Base-by-base conservation (phyloP, 257 asterid species). In the Apocynum venetum region DNA sequence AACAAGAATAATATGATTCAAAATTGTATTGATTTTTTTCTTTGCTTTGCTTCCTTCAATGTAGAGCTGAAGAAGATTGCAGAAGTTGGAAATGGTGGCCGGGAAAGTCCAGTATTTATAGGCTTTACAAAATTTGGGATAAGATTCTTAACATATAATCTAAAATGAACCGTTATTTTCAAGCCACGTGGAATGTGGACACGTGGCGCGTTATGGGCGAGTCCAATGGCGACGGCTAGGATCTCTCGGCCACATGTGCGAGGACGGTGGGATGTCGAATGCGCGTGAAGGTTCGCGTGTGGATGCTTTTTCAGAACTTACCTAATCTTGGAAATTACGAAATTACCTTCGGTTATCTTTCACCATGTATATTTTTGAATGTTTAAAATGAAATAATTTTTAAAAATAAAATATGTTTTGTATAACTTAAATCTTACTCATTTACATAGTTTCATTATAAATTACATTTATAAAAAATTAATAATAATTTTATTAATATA, bases 161-260 rank as follows among this genome's bases (percentile, higher is more conserved):
- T 14, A 25, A 41, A 61, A 71, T 63, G 81, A 71, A 53, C 81
- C 87, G 87, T 4, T 79, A 19, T 7, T 20, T 55, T 6, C 0
- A 47, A 0, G 90, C 78, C 92, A 90, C 89, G 91, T 91, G 88
- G 71, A 51, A 0, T 0, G 0, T 0, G 6, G 77, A 88, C 91
- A 88, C 95, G 91, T 89, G 97, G 87, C 84, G 80, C 7, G 43
- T 20, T 53, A 13, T 44, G 8, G 71, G 76, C 84, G 78, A 81
- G 55, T 2, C 44, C 83, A 75, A 38, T 74, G 76, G 80, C 79
- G 52, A 89, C 85, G 93, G 93, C 85, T 84, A 76, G 59, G 94
- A 90, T 92, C 38, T 47, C 69, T n/a, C 69, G 72, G 52, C 48
- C 38, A 83, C 93, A 91, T 82, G 92, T 89, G 91, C 19, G 8